Evolutionary conservation across 2,329 filamentous ascomycete genomes (phyloP), one percentile per base, ranked within the genome.

Genomic region (Aspergillus ibericus): DNA sequence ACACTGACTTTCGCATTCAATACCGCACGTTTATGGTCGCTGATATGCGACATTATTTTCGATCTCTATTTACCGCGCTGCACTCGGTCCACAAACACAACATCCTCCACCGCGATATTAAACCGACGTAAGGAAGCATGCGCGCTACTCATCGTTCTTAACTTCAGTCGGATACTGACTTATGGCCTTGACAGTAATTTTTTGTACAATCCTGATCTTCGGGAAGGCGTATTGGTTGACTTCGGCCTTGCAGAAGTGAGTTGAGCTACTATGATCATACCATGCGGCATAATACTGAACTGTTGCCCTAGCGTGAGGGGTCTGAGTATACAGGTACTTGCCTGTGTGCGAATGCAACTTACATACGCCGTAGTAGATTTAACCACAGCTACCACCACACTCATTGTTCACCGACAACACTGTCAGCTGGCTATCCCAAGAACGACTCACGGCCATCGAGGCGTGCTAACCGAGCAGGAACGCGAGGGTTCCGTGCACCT

Each of bases 91-190:
- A 99, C 74, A 83, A 85, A 5, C 86, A 91, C 69, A 83, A 85
- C 40, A 98, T 99, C 59, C 84, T 99, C 18, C 95, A 99, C 72
- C 88, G 93, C 63, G 93, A 98, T 71, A 96, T 98, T 72, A 98
- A 98, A 72, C 95, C 95, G 5, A 99, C 96, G 74, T 82, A 72
- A 66, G 77, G 69, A 13, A 15, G 18, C 15, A 18, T 53, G 25
- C 38, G 36, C 22, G 20, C 38, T 27, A 15, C 4, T 42, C 22
- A 29, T 35, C 25, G 35, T 20, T 16, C 8, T 36, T 18, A 18
- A n/a, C 48, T 8, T 7, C 3, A 6, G 22, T 15, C 16, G 16
- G 29, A 29, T 49, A 35, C 57, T 63, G 40, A 64, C 27, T 12
- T 32, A 58, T 59, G 32, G 46, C 40, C 25, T 35, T 52, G 47